A percentile compares a stretch with the other conserved stretches of the same genome.
phyloP scores from a whole-genome alignment of 1,284 basidiomycete genomes.

The Tilletia horrida region DNA sequence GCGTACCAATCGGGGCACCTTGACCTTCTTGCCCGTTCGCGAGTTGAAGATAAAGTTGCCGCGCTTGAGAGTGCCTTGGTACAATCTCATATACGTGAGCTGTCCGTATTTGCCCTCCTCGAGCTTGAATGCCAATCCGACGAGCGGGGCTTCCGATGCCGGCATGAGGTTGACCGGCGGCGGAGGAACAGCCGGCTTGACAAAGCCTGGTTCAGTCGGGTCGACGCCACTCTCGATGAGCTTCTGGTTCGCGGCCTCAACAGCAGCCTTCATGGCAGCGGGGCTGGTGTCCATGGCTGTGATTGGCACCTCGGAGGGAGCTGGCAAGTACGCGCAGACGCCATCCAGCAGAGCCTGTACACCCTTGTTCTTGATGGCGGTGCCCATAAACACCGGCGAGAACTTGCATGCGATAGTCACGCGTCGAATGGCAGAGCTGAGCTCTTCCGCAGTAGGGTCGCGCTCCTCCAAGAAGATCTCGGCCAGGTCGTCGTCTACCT shows the following conservation, averaged over 20 bases:
- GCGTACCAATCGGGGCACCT: conserved; percentile 91
- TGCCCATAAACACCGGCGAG: conserved; percentile 93
- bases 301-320: conserved; percentile 75
- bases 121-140: conserved; percentile 95
- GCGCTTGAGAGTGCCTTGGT: conserved; percentile 87
- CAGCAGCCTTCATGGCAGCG: conserved; percentile 56
- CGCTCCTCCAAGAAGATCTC: conserved; percentile 79
- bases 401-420: conserved; percentile 85
- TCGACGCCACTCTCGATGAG: conserved; percentile 26
- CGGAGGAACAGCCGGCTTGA: conserved; percentile 34
- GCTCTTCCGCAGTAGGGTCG: conserved; percentile 60
- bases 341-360: conserved; percentile 93
- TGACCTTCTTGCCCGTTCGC: conserved; percentile 93
- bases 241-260: conserved; percentile 30
- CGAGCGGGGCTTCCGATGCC: conserved; percentile 69
- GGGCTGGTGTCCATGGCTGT: conserved; percentile 77
- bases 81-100: conserved; percentile 98
- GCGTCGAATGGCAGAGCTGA: conserved; percentile 79
- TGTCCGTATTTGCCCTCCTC: conserved; percentile 97
- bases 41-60: conserved; percentile 85
- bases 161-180: conserved; percentile 45
- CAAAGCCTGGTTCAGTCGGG: conserved; percentile 31
- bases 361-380: conserved; percentile 95
- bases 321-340: conserved; percentile 90
- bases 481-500: conserved; percentile 90